Percentiles rank a stretch among this genome's conserved stretches.
phyloP scores from a whole-genome alignment of 805 yeast genomes.

The Alloascoidea hylecoeti region DNA sequence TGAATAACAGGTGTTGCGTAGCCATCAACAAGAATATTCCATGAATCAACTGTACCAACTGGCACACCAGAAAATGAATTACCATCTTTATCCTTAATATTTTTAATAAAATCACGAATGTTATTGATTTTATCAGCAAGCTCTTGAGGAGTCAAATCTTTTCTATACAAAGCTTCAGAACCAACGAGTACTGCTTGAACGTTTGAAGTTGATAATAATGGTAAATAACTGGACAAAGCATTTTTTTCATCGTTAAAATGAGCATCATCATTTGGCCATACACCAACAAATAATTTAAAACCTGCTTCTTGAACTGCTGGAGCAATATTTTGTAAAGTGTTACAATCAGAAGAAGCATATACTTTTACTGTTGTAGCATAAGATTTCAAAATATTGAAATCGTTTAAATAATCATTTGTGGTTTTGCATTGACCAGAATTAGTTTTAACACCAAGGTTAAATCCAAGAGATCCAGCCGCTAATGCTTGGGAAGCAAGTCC shows the following conservation, averaged over 20 bases:
- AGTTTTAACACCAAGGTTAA: constrained; percentile 77
- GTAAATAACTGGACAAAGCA: constrained; percentile 61
- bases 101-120: constrained; percentile 43
- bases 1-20: constrained; percentile 53
- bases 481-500: too few relatives aligned
- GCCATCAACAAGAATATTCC: constrained; percentile 86
- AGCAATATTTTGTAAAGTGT: constrained; percentile 71
- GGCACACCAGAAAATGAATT: constrained; percentile 53
- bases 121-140: constrained; percentile 56
- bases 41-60: constrained; percentile 93
- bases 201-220: constrained; percentile 43
- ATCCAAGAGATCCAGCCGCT: constrained; percentile 54
- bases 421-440: constrained; percentile 61
- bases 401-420: constrained; percentile 53
- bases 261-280: constrained; percentile 86
- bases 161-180: constrained; percentile 91
- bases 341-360: constrained; percentile 86
- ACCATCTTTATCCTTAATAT: constrained; percentile 69
- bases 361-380: constrained; percentile 64
- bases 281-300: constrained; percentile 66
- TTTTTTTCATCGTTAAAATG: constrained; percentile 63
- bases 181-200: constrained; percentile 79
- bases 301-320: constrained; percentile 77
- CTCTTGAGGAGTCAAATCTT: constrained; percentile 60
- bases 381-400: constrained; percentile 41